Percentiles rank a stretch among this genome's conserved stretches.
Conservation (phyloP, 1,139 yeast species). For the Blastobotrys ciferrii region DNA sequence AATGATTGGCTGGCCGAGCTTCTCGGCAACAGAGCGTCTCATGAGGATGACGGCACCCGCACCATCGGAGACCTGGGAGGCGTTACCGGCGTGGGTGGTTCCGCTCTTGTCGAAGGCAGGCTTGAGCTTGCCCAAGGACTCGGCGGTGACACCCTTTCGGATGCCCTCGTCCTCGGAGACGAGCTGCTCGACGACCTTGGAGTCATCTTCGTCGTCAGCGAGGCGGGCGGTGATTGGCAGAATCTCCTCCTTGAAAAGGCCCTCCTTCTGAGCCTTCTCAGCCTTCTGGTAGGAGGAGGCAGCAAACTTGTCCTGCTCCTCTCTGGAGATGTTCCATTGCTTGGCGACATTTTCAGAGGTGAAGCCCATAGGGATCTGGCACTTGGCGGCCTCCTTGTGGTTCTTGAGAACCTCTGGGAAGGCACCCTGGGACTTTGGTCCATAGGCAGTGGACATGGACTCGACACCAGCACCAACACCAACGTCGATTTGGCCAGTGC, state of each 20-base stretch:
- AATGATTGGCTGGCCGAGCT: slow-evolving; percentile 60
- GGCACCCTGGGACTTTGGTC: slow-evolving; percentile 65
- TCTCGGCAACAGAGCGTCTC: slow-evolving; percentile 84
- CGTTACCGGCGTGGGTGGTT: slow-evolving; percentile 90
- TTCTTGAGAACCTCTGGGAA: slow-evolving; percentile 53
- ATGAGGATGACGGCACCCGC: slow-evolving; percentile 87
- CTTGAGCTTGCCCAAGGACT: slow-evolving; percentile 65
- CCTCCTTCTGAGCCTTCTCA: slow-evolving; percentile 64
- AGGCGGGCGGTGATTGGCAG: slow-evolving; percentile 58
- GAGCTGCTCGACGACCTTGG: slow-evolving; percentile 40
- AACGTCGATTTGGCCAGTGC: slow-evolving; percentile 81
- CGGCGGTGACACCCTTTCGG: slow-evolving; percentile 80
- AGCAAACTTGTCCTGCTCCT: slow-evolving; percentile 44
- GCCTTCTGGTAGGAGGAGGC: slow-evolving; percentile 60
- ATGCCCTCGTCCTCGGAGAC: slow-evolving; percentile 89
- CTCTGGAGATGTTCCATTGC: slow-evolving; percentile 41
- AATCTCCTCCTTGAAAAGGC: slow-evolving; percentile 80
- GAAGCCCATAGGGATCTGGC: slow-evolving; percentile 88
- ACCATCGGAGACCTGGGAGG: slow-evolving; percentile 94
- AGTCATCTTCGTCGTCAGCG: slow-evolving; percentile 41
- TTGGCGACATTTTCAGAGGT: slow-evolving; percentile 76
- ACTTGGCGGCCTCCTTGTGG: slow-evolving; percentile 53
- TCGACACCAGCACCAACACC: slow-evolving; percentile 94
- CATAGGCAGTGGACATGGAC: slow-evolving; percentile 84
- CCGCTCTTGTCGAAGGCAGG: slow-evolving; percentile 91